Conservation (phyloP, 768 basidiomycete genomes). For the Cystofilobasidium ferigula region DNA sequence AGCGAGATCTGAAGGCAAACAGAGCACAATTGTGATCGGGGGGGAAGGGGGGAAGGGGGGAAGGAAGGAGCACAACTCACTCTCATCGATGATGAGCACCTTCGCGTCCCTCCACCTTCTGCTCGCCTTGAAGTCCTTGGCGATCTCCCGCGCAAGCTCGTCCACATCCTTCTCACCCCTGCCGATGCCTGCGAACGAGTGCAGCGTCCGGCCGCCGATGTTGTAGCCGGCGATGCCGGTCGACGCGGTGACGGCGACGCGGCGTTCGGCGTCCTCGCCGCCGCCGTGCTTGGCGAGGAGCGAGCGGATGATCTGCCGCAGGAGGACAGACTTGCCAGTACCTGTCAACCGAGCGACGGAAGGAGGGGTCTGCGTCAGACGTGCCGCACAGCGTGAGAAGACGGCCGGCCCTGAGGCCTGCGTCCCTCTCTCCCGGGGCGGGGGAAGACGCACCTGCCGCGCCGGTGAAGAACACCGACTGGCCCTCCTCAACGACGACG, state of each 20-base stretch:
- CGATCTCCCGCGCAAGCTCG: neutral
- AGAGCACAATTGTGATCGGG: too few relatives aligned
- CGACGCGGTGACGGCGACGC: constrained; percentile 19
- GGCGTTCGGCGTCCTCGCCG: neutral
- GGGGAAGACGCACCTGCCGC: neutral
- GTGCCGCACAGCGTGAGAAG: neutral
- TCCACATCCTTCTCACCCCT: neutral
- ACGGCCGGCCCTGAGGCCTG: neutral
- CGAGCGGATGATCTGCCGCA: constrained; percentile 10
- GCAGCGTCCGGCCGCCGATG: constrained; percentile 10
- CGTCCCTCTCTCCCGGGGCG: neutral
- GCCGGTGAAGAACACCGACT: constrained; percentile 1
- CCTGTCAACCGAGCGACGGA: neutral
- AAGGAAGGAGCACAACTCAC: too few relatives aligned
- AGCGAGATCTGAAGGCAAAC: too few relatives aligned
- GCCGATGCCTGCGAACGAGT: constrained; percentile 15
- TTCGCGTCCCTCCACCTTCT: constrained; percentile 2
- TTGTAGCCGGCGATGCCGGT: constrained; percentile 17
- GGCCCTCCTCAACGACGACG: constrained; percentile 47
- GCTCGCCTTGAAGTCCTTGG: neutral
- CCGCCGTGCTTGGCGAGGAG: neutral
- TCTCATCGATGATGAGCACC: constrained; percentile 21
- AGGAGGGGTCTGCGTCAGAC: too few relatives aligned
- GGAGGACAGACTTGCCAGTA: constrained; percentile 20
- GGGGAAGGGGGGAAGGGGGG: too few relatives aligned